phyloP scores from a whole-genome alignment of 805 yeast genomes.

The Metschnikowia anglica region DNA sequence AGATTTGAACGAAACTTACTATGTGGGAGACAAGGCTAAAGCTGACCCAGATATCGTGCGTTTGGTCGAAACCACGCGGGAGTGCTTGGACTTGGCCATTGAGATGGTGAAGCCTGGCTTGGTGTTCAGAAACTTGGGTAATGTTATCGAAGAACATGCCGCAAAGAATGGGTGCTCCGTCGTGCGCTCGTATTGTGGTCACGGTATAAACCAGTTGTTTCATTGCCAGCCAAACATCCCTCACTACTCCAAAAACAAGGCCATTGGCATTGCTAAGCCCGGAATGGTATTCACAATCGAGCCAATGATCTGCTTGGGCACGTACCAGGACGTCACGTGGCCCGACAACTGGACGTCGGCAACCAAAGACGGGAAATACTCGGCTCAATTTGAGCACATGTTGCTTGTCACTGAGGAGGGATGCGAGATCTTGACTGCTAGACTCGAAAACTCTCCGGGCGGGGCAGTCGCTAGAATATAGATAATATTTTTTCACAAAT shows the following conservation, averaged over 20 bases:
- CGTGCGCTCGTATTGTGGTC: conserved; percentile 90
- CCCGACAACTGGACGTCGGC: conserved; percentile 97
- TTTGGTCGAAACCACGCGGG: conserved; percentile 85
- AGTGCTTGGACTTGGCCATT: conserved; percentile 81
- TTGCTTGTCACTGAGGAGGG: conserved; percentile 91
- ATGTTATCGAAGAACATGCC: conserved; percentile 85
- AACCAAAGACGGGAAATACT: conserved; percentile 83
- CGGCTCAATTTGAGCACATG: conserved; percentile 97
- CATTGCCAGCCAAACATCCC: conserved; percentile 93
- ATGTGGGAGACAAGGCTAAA: conserved; percentile 86
- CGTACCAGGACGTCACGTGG: conserved; percentile 81
- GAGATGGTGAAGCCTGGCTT: conserved; percentile 86
- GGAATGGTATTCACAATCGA: conserved; percentile 97
- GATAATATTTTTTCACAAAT: neutral
- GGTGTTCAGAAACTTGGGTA: conserved; percentile 83
- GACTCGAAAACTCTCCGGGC: conserved; percentile 82
- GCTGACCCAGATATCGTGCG: conserved; percentile 80
- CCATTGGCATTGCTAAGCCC: conserved; percentile 89
- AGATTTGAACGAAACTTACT: conserved; percentile 94
- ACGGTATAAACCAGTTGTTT: conserved; percentile 83
- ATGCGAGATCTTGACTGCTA: conserved; percentile 82
- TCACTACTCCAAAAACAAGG: conserved; percentile 91
- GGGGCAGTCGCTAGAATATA: conserved; percentile 55
- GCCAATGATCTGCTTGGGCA: conserved; percentile 92
- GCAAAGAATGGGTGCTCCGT: conserved; percentile 75